These are phyloP conservation scores for Cercospora zeina DNA, from an alignment of 2,329 filamentous ascomycete species.

Conservation along the genomic window DNA sequence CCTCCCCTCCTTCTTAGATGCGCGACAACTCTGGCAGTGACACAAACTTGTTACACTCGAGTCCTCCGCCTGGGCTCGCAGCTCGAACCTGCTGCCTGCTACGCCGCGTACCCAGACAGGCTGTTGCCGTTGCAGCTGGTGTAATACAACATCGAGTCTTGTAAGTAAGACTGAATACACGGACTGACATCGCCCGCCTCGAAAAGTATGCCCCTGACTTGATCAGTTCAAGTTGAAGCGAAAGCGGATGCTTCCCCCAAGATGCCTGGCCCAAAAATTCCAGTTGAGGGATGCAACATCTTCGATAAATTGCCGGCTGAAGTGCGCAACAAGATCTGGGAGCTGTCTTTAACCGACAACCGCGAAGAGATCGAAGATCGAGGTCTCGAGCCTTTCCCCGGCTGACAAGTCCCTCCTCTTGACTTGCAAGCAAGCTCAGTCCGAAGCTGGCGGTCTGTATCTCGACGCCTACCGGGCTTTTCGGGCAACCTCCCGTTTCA, in stretches of 20 bases:
- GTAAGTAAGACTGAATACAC: background rate
- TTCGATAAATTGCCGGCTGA: constrained; percentile 9
- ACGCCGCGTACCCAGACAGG: background rate
- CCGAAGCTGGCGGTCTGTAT: constrained; percentile 8
- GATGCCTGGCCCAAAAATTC: background rate
- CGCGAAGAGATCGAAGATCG: constrained; percentile 1
- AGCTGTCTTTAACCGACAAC: constrained; percentile 10
- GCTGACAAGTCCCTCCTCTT: background rate
- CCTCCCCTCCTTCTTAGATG: background rate
- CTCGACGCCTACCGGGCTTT: background rate
- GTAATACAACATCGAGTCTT: background rate
- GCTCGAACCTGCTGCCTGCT: background rate
- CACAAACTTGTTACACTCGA: background rate
- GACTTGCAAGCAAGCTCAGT: background rate
- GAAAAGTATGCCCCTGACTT: background rate
- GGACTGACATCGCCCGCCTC: background rate
- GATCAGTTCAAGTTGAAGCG: background rate
- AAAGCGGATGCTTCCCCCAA: background rate
- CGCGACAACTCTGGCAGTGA: background rate
- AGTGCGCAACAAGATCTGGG: constrained; percentile 14
- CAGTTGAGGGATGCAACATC: background rate
- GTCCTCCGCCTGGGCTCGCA: background rate
- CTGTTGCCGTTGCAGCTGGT: background rate
- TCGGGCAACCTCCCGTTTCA: background rate
- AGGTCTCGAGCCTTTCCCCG: background rate